Base-by-base conservation (phyloP, 257 asterid species). In the Solanum habrochaites region DNA sequence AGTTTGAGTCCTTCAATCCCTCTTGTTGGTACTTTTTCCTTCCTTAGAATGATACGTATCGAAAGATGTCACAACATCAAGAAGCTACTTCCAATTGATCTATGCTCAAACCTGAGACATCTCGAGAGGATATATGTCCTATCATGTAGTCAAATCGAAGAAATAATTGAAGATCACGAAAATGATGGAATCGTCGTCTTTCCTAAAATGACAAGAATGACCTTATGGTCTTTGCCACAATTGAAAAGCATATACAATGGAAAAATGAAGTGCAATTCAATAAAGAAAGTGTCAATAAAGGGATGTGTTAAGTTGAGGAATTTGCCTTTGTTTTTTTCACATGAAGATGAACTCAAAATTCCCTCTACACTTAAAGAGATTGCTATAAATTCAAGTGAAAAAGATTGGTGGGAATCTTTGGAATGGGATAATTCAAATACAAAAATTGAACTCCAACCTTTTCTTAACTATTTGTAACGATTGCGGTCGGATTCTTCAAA, bases 381-480 rank as follows among this genome's bases (percentile, higher is more conserved):
- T 39, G 25, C 88, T 83, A 85, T 82, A 62, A 73, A 86, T 12
- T 72, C 66, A 71, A 89, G 85, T 45, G 91, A 87, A 32, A 82
- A 29, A 81, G 85, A 82, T 11, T 89, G 91, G 91, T 89, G 91
- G 90, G 88, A 85, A 39, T 87, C 87, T 11, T 47, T 81, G 88
- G 89, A 89, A 8, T 87, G 91, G 88, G 85, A 77, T 35, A 86
- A 89, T 42, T 25, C 88, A 11, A 85, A 21, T 35, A 85, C 67
- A 39, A 49, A 71, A 78, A 31, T 45, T 74, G 67, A 81, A 18
- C 90, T 89, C 52, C 87, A 72, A 18, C 88, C 88, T 37, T 85
- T 85, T 64, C 27, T 87, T 23, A 47, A 8, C 27, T 80, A 80
- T 80, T 18, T 49, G 7, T 80, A 3, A 78, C 27, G 18, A 78